A percentile compares a stretch with the other conserved stretches of the same genome.
Conservation (phyloP, 148 eudicot genomes). For the Persicaria tinctoria region DNA sequence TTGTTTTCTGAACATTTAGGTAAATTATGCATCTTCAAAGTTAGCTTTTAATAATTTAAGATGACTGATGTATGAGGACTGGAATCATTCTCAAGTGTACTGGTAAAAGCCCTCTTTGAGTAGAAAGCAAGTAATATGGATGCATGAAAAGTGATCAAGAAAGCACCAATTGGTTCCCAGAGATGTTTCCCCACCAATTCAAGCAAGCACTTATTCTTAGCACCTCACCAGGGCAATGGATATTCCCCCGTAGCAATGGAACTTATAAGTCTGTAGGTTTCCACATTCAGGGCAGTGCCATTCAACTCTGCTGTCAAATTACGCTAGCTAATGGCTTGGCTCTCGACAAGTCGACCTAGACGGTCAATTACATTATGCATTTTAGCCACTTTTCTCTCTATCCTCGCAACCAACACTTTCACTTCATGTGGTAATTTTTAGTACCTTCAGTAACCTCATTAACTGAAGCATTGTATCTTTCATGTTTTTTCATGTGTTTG, state of each 20-base stretch:
- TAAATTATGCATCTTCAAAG: neutral
- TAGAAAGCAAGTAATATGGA: neutral
- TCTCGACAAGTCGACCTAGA: neutral
- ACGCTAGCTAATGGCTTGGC: neutral
- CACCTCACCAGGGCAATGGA: conserved; percentile 3
- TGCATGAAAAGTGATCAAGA: no score
- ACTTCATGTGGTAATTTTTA: conserved; percentile 4
- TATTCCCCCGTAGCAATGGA: neutral
- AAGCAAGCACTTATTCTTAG: neutral
- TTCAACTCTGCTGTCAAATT: neutral
- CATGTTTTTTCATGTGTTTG: neutral
- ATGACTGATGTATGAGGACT: neutral
- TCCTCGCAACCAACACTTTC: conserved; percentile 12
- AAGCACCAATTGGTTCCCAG: no score
- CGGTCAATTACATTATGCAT: neutral
- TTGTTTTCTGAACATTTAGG: neutral
- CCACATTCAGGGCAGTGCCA: neutral
- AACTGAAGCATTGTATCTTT: neutral
- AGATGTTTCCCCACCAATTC: neutral
- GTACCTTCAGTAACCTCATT: neutral
- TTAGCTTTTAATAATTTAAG: neutral
- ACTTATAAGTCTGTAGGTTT: neutral
- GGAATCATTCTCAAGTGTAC: neutral
- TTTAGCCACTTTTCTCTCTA: conserved; percentile 12
- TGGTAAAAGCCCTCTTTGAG: conserved; percentile 2